Evolutionary conservation across 495 filamentous ascomycete genomes (phyloP).

Genomic region (Schizothecium vesticola): DNA sequence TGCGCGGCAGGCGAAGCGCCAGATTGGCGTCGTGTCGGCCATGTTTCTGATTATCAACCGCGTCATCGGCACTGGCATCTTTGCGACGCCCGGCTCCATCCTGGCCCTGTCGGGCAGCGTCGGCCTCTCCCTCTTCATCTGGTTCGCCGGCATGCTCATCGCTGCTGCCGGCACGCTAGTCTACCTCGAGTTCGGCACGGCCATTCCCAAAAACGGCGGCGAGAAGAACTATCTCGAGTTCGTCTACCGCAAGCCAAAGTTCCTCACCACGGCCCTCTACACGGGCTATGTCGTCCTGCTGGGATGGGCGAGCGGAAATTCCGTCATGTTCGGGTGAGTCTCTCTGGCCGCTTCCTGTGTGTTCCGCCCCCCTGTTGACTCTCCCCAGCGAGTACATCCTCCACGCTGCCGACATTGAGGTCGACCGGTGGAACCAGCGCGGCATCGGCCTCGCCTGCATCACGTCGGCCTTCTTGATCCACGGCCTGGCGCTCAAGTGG

Average conservation of each 20-base stretch:
- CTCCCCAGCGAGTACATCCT: slow-evolving; percentile 58
- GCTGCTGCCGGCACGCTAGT: slow-evolving; percentile 59
- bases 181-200: slow-evolving; percentile 56
- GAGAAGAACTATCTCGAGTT: slow-evolving; percentile 66
- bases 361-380: neutral
- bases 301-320: slow-evolving; percentile 54
- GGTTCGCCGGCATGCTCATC: slow-evolving; percentile 60
- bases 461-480: slow-evolving; percentile 57
- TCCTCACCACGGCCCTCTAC: slow-evolving; percentile 59
- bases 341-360: neutral
- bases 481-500: slow-evolving; percentile 59
- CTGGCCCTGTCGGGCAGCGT: slow-evolving; percentile 62
- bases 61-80: slow-evolving; percentile 75
- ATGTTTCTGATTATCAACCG: slow-evolving; percentile 48
- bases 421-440: slow-evolving; percentile 62
- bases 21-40: slow-evolving; percentile 34
- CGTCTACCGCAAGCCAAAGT: slow-evolving; percentile 58
- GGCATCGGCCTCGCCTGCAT: slow-evolving; percentile 62
- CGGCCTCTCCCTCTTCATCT: slow-evolving; percentile 60
- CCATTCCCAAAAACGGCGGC: slow-evolving; percentile 50
- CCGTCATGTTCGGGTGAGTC: slow-evolving; percentile 51
- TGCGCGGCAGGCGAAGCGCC: slow-evolving; percentile 31
- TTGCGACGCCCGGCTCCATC: slow-evolving; percentile 67
- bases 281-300: slow-evolving; percentile 54
- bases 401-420: slow-evolving; percentile 52